Evolutionary conservation across 495 filamentous ascomycete genomes (phyloP).

Genomic region (Penicillium verhagenii): DNA sequence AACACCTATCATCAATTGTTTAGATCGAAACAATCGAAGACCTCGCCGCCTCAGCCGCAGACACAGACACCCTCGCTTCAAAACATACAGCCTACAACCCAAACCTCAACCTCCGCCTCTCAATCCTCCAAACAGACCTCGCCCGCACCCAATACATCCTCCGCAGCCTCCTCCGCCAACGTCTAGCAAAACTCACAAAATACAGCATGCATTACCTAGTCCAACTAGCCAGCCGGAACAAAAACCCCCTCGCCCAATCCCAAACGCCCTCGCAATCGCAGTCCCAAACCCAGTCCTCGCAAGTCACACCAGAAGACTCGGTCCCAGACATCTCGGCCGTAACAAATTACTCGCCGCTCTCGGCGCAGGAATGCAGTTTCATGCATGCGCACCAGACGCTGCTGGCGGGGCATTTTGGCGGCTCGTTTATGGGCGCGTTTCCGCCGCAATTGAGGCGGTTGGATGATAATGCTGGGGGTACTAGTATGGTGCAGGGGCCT

Average conservation of each 20-base stretch:
- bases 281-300: slow-evolving; percentile 15
- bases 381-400: slow-evolving; percentile 78
- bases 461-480: slow-evolving; percentile 85
- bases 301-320: slow-evolving; percentile 34
- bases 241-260: slow-evolving; percentile 57
- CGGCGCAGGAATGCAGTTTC: slow-evolving; percentile 71
- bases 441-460: slow-evolving; percentile 72
- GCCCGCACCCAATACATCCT: slow-evolving; percentile 89
- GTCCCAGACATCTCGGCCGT: slow-evolving; percentile 41
- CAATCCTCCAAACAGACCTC: slow-evolving; percentile 94
- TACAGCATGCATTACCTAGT: slow-evolving; percentile 45
- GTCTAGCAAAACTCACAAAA: slow-evolving; percentile 70
- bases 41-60: slow-evolving; percentile 55
- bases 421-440: slow-evolving; percentile 79
- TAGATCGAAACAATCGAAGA: slow-evolving; percentile 74
- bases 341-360: slow-evolving; percentile 53
- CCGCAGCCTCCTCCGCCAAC: slow-evolving; percentile 77
- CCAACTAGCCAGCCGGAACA: slow-evolving; percentile 46
- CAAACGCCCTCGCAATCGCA: slow-evolving; percentile 53
- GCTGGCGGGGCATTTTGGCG: slow-evolving; percentile 75
- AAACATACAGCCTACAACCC: slow-evolving; percentile 66
- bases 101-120: slow-evolving; percentile 85
- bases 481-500: slow-evolving; percentile 87
- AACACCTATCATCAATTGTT: not conserved
- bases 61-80: slow-evolving; percentile 35